Conservation (phyloP, 2,329 filamentous ascomycete species). For the Diaporthe ilicicola region DNA sequence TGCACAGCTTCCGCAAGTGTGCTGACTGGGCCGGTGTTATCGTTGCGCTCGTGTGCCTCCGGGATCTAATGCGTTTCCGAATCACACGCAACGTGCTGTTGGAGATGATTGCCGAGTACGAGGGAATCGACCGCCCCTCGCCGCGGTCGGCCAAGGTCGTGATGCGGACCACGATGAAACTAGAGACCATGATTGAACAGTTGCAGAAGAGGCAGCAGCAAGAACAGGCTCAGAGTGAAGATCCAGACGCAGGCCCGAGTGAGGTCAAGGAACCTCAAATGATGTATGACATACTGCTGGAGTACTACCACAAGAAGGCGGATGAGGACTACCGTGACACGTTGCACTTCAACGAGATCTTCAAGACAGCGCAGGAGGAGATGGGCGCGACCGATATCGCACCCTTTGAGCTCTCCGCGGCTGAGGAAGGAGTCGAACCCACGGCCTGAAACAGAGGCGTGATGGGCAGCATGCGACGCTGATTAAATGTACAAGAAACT, state of each 20-base stretch:
- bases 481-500: not conserved
- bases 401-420: not conserved
- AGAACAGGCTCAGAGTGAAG: not conserved
- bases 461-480: not conserved
- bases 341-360: not conserved
- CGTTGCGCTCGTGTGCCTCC: conserved; percentile 48
- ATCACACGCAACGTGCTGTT: conserved; percentile 43
- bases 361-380: conserved; percentile 14
- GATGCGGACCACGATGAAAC: conserved; percentile 28
- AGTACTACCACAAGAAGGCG: conserved; percentile 29
- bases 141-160: conserved; percentile 32
- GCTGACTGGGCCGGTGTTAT: conserved; percentile 57
- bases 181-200: conserved; percentile 21
- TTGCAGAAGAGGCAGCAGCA: conserved; percentile 7
- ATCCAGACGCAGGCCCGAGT: not conserved
- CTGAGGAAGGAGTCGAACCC: not conserved
- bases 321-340: not conserved
- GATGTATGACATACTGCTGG: conserved; percentile 26
- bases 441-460: not conserved
- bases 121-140: conserved; percentile 33
- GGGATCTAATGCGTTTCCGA: conserved; percentile 40
- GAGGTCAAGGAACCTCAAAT: conserved; percentile 22
- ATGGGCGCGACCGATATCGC: conserved; percentile 21
- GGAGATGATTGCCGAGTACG: conserved; percentile 43
- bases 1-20: conserved; percentile 52